These are phyloP conservation scores for Hypoxylon fuscum DNA, from an alignment of 495 filamentous ascomycete genomes.

Conservation along the genomic window DNA sequence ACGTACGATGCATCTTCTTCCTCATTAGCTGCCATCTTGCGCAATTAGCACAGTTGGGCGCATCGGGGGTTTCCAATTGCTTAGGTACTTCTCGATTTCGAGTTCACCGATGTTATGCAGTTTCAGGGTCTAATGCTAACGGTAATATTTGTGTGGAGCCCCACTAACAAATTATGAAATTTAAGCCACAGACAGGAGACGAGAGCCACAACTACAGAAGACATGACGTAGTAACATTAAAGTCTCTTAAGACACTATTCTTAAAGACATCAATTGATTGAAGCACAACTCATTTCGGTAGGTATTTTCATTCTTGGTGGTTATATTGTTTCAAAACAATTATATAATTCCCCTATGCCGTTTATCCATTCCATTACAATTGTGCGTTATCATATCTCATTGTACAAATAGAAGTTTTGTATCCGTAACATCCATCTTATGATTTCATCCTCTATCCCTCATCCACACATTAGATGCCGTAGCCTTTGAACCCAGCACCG, in stretches of 20 bases:
- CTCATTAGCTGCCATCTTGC: conserved; percentile 40
- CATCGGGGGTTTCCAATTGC: conserved; percentile 14
- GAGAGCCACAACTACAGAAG: too few species aligned
- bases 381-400: neutral
- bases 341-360: too few species aligned
- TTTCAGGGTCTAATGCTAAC: neutral
- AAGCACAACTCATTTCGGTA: too few species aligned
- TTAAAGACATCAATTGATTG: too few species aligned
- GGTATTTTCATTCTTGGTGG: too few species aligned
- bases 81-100: neutral
- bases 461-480: conserved; percentile 36
- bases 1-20: conserved; percentile 83
- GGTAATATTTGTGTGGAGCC: too few species aligned
- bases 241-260: too few species aligned
- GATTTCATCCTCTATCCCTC: too few species aligned
- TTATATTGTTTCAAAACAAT: too few species aligned
- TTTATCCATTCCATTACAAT: neutral
- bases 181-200: conserved; percentile 4
- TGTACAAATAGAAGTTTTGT: too few species aligned
- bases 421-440: too few species aligned
- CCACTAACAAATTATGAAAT: neutral
- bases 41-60: conserved; percentile 7
- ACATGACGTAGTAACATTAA: too few species aligned
- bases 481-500: conserved; percentile 37
- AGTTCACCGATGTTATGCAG: neutral